These are phyloP conservation scores for Phytophthora ohioensis DNA, from an alignment of 352 stramenopile genomes.

Conservation along the genomic window DNA sequence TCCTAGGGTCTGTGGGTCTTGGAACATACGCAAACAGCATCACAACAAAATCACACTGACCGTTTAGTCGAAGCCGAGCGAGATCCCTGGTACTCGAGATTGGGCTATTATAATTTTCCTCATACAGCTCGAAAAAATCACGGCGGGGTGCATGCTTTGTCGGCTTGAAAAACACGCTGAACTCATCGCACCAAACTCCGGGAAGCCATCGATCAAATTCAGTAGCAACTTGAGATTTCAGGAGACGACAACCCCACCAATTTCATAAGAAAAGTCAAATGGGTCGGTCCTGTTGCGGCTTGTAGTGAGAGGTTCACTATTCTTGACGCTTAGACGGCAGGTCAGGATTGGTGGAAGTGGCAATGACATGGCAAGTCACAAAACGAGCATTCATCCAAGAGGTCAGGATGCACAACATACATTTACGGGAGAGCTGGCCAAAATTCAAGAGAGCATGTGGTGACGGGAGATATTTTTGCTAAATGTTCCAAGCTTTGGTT, in stretches of 20 bases:
- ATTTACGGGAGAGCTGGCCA: background rate
- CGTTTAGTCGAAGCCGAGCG: conserved; percentile 12
- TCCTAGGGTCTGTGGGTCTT: background rate
- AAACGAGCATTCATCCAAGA: background rate
- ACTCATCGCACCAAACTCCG: background rate
- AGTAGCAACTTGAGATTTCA: background rate
- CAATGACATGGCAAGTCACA: background rate
- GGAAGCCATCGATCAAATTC: background rate
- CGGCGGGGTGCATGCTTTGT: conserved; percentile 3
- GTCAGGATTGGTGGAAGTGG: background rate
- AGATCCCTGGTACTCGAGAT: background rate
- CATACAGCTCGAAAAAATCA: conserved; percentile 13
- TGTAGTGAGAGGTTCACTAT: background rate
- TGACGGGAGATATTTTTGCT: background rate
- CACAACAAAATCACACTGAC: conserved; percentile 20
- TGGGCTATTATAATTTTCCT: background rate
- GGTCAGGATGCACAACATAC: background rate
- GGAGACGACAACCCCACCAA: background rate
- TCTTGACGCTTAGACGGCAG: background rate
- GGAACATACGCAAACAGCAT: conserved; percentile 27
- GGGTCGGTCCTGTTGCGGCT: background rate
- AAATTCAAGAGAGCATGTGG: background rate
- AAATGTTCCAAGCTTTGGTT: background rate
- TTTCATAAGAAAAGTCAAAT: background rate
- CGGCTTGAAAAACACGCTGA: conserved; percentile 3